Evolutionary conservation across 352 stramenopile species (phyloP).

Genomic region (Phytophthora aleatoria): DNA sequence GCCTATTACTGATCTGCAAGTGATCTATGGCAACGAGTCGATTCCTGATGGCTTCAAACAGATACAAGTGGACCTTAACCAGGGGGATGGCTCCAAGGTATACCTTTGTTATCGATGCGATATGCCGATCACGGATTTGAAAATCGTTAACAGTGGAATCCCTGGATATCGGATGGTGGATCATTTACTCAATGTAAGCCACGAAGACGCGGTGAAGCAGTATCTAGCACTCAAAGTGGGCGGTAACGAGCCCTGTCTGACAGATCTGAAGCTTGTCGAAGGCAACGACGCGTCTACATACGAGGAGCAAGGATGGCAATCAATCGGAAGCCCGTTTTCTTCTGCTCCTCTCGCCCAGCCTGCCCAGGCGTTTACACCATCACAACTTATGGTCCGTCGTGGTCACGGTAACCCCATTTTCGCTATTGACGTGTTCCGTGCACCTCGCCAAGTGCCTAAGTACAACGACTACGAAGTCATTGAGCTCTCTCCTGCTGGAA

Average conservation of each 20-base stretch:
- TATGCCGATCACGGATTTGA: constrained; percentile 88
- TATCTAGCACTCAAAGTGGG: constrained; percentile 86
- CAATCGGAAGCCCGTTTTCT: constrained; percentile 68
- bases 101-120: constrained; percentile 89
- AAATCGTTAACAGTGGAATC: constrained; percentile 85
- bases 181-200: constrained; percentile 70
- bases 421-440: constrained; percentile 85
- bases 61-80: constrained; percentile 87
- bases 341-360: constrained; percentile 15
- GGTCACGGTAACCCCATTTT: constrained; percentile 89
- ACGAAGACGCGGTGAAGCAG: constrained; percentile 72
- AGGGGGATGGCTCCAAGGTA: constrained; percentile 81
- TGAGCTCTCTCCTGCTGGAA: constrained; percentile 50
- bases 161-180: constrained; percentile 87
- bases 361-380: constrained; percentile 21
- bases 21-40: constrained; percentile 79
- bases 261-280: constrained; percentile 71
- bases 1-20: constrained; percentile 84
- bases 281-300: constrained; percentile 47
- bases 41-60: constrained; percentile 89
- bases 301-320: constrained; percentile 67
- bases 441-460: constrained; percentile 80
- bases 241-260: constrained; percentile 81
- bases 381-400: constrained; percentile 73
- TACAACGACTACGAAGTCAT: constrained; percentile 92